A percentile compares a stretch with the other conserved stretches of the same genome.
phyloP scores from a whole-genome alignment of 2,329 filamentous ascomycete species.

The Akanthomyces dipterigenus region DNA sequence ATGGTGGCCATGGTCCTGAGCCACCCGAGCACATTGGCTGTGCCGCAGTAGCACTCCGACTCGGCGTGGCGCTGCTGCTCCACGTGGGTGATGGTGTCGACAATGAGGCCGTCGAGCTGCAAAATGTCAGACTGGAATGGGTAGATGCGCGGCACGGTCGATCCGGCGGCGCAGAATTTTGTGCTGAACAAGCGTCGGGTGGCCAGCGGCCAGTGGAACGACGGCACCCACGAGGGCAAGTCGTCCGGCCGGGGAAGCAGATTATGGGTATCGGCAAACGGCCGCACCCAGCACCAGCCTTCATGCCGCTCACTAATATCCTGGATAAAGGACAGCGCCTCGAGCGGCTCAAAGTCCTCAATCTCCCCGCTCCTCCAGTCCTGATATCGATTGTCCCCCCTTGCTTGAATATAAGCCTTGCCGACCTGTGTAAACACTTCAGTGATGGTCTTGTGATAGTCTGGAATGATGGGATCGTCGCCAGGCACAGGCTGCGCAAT shows the following conservation, averaged over 20 bases:
- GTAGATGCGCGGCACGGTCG: neutral
- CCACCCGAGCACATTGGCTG: neutral
- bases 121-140: neutral
- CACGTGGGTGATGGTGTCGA: slow-evolving; percentile 1
- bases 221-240: slow-evolving; percentile 13
- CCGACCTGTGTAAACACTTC: slow-evolving; percentile 10
- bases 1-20: neutral
- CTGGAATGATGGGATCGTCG: slow-evolving; percentile 3
- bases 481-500: slow-evolving; percentile 4
- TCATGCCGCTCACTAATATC: neutral
- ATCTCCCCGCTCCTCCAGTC: slow-evolving; percentile 10
- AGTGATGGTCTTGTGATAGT: slow-evolving; percentile 8
- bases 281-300: slow-evolving; percentile 8
- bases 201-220: slow-evolving; percentile 1
- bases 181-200: neutral
- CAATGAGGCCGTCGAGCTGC: neutral
- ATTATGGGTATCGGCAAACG: slow-evolving; percentile 6
- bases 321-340: slow-evolving; percentile 6
- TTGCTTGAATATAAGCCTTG: slow-evolving; percentile 5
- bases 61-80: neutral
- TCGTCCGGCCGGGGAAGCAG: neutral
- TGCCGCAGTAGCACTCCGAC: neutral
- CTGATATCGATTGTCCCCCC: slow-evolving; percentile 8
- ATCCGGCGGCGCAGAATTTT: slow-evolving; percentile 4
- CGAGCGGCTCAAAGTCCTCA: neutral